Evolutionary conservation across 345 rosid species (phyloP).

Genomic region (Ricinus communis): DNA sequence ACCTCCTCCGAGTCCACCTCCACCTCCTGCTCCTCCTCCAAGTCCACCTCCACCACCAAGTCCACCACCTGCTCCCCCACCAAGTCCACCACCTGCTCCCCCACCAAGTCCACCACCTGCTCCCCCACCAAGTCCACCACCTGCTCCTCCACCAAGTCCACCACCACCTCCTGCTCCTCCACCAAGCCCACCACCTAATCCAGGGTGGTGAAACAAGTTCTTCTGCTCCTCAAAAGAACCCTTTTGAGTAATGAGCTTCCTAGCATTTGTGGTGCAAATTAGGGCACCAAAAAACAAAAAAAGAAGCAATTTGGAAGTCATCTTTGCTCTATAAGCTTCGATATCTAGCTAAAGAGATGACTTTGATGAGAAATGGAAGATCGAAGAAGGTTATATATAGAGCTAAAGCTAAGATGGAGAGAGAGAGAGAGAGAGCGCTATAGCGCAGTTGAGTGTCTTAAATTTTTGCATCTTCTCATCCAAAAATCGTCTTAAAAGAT

Average conservation of each 20-base stretch:
- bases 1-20: conserved; percentile 12
- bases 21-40: conserved; percentile 14
- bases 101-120: conserved; percentile 11
- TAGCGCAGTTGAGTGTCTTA: conserved; percentile 9
- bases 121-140: conserved; percentile 7
- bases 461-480: conserved; percentile 19
- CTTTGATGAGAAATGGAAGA: not conserved
- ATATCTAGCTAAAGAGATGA: not conserved
- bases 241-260: conserved; percentile 11
- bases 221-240: conserved; percentile 14
- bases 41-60: conserved; percentile 8
- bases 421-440: not conserved
- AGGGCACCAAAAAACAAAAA: conserved; percentile 19
- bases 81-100: conserved; percentile 9
- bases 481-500: conserved; percentile 7
- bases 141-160: not conserved
- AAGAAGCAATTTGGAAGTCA: conserved; percentile 23
- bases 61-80: conserved; percentile 2
- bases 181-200: conserved; percentile 3
- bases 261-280: conserved; percentile 9
- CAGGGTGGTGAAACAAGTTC: not conserved
- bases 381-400: not conserved
- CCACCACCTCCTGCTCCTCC: conserved; percentile 11
- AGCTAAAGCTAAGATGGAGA: not conserved
- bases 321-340: not conserved